Conservation (phyloP, 768 basidiomycete genomes). For the Xerocomellus chrysenteron region DNA sequence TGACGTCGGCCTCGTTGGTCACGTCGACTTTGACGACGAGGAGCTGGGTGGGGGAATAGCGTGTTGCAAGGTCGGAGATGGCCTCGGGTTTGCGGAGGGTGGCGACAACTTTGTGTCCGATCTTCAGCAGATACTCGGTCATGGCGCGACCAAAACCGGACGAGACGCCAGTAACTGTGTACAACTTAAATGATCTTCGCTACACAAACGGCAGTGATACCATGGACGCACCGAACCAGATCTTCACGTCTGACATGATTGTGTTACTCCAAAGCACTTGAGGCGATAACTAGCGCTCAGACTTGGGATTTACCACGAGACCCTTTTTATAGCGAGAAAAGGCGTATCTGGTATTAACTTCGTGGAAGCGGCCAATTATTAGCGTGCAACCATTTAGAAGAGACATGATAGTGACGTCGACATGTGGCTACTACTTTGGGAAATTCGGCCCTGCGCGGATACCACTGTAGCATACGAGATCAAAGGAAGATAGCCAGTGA, state of each 20-base stretch:
- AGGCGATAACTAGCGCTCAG: too few relatives aligned
- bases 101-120: conserved; percentile 41
- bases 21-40: conserved; percentile 36
- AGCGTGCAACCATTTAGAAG: too few relatives aligned
- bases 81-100: conserved; percentile 40
- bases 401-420: too few relatives aligned
- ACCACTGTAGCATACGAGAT: too few relatives aligned
- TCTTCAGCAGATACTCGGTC: conserved; percentile 33
- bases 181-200: background rate
- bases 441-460: too few relatives aligned
- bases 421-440: too few relatives aligned
- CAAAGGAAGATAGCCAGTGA: too few relatives aligned
- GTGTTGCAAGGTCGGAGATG: conserved; percentile 27
- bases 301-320: too few relatives aligned
- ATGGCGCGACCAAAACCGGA: conserved; percentile 39
- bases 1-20: conserved; percentile 21
- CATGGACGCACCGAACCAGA: conserved; percentile 17
- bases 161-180: conserved; percentile 35
- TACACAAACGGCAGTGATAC: background rate
- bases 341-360: too few relatives aligned
- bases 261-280: background rate
- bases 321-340: too few relatives aligned
- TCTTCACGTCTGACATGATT: conserved; percentile 17
- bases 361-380: too few relatives aligned
- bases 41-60: conserved; percentile 26